Evolutionary conservation across 2,329 filamentous ascomycete species (phyloP), one percentile per base, ranked within the genome.

Genomic region (Alternaria sp.): DNA sequence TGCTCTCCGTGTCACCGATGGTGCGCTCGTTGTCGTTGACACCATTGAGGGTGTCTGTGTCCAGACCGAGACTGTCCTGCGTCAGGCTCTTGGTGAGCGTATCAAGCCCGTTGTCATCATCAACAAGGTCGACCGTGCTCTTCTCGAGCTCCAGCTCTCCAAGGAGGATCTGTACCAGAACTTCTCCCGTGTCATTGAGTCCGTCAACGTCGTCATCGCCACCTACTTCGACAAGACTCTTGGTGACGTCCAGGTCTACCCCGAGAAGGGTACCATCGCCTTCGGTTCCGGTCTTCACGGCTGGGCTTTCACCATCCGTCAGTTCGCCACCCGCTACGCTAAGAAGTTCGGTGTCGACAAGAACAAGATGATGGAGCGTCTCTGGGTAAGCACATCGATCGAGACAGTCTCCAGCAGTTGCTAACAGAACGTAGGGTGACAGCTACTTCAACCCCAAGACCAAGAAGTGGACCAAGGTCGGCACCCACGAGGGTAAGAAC

Each of bases 291-390:
- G 94, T 91, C 94, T 98, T 69, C 95, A 99, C 88, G 95, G 95
- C 84, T 99, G 95, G 95, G 94, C 93, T 79, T 99, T 99, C 90
- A 99, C 95, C 79, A 86, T 98, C 86, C 92, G 95, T 80, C 95
- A 99, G 85, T 99, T 99, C 84, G 95, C 95, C 76, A 83, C 89
- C 81, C 90, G 91, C 79, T 99, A 99, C 84, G 92, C 94, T 85
- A 98, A 98, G 93, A 99, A 99, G 87, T 99, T 99, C 79, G 95
- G 95, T 91, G 95, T 99, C 77, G 94, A 99, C 90, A 94, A 94
- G 84, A 91, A 90, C 87, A 98, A 98, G 93, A 97, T 99, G 95
- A 97, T 98, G 92, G 93, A 97, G 87, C 93, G 95, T 90, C 93
- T 99, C 75, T 99, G 95, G 95, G 90, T 92, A 84, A 83, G 89